A percentile compares a stretch with the other conserved stretches of the same genome.
phyloP scores from a whole-genome alignment of 73 alveolate species.

The Stentor roeselii region DNA sequence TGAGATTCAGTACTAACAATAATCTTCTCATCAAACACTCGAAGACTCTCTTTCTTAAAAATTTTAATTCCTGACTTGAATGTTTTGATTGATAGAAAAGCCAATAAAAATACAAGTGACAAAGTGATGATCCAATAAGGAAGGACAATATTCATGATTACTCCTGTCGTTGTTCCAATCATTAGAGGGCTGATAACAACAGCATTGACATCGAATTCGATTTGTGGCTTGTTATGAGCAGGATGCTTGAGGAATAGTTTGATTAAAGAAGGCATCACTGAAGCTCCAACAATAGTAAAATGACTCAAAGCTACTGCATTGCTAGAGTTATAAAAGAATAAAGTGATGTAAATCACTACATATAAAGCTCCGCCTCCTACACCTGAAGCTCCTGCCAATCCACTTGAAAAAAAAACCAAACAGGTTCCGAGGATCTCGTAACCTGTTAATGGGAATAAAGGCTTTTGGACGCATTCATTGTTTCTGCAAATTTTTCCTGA shows the following conservation, averaged over 20 bases:
- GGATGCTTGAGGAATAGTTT: slow-evolving; percentile 25
- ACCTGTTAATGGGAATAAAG: slow-evolving; percentile 41
- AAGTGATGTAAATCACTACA: not conserved
- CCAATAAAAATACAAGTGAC: not conserved
- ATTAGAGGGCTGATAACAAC: not conserved
- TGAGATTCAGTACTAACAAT: too few species aligned
- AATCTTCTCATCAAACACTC: not conserved
- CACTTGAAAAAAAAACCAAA: slow-evolving; percentile 25
- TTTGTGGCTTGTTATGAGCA: slow-evolving; percentile 3
- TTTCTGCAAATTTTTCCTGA: not conserved
- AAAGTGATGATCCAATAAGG: slow-evolving; percentile 25
- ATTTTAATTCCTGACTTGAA: not conserved
- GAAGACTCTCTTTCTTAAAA: not conserved
- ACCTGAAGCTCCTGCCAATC: slow-evolving; percentile 12
- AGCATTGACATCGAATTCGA: slow-evolving; percentile 4
- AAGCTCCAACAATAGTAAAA: not conserved
- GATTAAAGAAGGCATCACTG: not conserved
- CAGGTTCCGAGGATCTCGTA: slow-evolving; percentile 45
- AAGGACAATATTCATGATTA: not conserved
- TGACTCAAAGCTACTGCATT: slow-evolving; percentile 21
- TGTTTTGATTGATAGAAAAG: not conserved
- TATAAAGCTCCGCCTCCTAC: slow-evolving; percentile 29
- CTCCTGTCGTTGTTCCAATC: slow-evolving; percentile 27
- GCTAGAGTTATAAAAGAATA: not conserved
- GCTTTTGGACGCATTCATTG: slow-evolving; percentile 39